Conservation (phyloP, 2,329 filamentous ascomycete species). For the Penicillium sp. region DNA sequence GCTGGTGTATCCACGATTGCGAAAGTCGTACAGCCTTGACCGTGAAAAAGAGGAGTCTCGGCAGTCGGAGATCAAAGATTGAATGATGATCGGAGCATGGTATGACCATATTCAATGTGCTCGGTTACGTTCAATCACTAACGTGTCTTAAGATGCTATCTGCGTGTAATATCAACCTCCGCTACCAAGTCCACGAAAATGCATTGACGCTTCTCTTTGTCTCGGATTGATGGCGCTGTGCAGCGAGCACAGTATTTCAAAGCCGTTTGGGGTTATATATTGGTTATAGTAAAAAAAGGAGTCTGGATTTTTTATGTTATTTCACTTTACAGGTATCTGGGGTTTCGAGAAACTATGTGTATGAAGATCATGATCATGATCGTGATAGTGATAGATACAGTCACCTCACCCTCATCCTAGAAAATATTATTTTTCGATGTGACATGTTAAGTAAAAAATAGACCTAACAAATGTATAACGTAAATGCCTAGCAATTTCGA, state of each 20-base stretch:
- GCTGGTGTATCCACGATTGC: constrained; percentile 31
- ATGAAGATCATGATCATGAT: neutral
- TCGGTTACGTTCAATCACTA: neutral
- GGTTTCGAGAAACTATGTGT: neutral
- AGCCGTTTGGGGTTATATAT: neutral
- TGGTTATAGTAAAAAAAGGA: neutral
- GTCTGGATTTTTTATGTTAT: neutral
- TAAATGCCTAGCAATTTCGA: neutral
- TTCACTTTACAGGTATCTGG: neutral
- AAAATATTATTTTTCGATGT: neutral
- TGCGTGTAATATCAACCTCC: neutral
- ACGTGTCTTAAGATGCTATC: neutral
- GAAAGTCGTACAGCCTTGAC: constrained; percentile 18
- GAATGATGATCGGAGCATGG: neutral
- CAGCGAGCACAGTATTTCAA: neutral
- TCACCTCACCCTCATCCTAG: too few relatives aligned
- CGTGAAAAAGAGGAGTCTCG: constrained; percentile 3
- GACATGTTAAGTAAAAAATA: too few relatives aligned
- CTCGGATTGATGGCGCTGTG: neutral
- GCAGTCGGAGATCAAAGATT: neutral
- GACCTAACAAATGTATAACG: neutral
- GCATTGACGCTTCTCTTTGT: neutral
- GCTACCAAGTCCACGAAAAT: neutral
- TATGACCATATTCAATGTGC: neutral
- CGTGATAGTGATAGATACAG: too few relatives aligned